Conservation (phyloP, 2,329 filamentous ascomycete species). For the Penicillium hordei region DNA sequence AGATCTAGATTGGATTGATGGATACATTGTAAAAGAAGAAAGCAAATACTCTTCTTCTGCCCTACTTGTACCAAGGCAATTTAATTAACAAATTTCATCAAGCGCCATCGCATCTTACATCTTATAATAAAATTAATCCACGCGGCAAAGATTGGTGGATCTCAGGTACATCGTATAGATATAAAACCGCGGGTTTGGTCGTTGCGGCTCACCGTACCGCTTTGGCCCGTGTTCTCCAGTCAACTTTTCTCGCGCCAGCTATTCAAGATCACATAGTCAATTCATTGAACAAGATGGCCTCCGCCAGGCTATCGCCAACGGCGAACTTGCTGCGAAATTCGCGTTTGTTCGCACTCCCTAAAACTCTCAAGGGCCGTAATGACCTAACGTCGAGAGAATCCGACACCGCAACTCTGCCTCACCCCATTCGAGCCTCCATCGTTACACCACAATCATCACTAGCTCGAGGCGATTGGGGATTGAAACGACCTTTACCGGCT, state of each 20-base stretch:
- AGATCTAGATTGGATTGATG: not conserved
- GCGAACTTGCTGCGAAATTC: conserved; percentile 77
- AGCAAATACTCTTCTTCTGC: not conserved
- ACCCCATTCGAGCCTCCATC: conserved; percentile 81
- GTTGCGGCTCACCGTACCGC: conserved; percentile 27
- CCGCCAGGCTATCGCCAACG: conserved; percentile 56
- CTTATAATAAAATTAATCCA: not conserved
- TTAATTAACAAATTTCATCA: not conserved
- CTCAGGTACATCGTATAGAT: not conserved
- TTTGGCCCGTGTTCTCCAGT: conserved; percentile 25
- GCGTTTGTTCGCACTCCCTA: conserved; percentile 83
- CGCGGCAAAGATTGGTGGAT: not conserved
- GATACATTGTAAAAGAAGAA: not conserved
- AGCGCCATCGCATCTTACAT: not conserved
- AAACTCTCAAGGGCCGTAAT: conserved; percentile 65
- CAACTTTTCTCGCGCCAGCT: conserved; percentile 37
- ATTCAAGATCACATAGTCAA: conserved; percentile 23
- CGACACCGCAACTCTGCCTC: conserved; percentile 69
- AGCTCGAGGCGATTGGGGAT: conserved; percentile 81
- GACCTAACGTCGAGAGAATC: conserved; percentile 56
- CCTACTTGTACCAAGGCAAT: not conserved
- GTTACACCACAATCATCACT: conserved; percentile 72
- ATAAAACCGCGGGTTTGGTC: conserved; percentile 21
- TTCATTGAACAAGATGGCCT: conserved; percentile 41
- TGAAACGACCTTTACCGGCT: conserved; percentile 80